Evolutionary conservation across 805 yeast genomes (phyloP).

Genomic region (Sugiyamaella boreocaroliniensis): DNA sequence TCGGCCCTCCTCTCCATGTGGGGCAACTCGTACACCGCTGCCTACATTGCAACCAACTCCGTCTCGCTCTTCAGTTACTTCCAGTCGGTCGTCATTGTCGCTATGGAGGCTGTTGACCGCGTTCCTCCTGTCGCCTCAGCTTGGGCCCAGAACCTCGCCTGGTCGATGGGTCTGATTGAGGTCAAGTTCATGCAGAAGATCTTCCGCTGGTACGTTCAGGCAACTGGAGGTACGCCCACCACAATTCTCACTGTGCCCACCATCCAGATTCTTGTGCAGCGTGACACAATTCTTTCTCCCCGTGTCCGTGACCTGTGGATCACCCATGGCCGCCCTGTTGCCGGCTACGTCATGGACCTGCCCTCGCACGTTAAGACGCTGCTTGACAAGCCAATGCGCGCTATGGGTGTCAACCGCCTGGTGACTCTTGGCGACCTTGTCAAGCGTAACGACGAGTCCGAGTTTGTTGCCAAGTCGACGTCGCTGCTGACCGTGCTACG

Average conservation of each 20-base stretch:
- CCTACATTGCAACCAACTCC: conserved; percentile 82
- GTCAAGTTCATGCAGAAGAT: conserved; percentile 76
- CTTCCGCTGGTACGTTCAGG: conserved; percentile 88
- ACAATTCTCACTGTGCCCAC: conserved; percentile 53
- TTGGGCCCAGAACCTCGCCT: conserved; percentile 86
- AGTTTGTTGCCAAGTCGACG: conserved; percentile 17
- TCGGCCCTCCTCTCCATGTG: conserved; percentile 79
- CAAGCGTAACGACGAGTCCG: conserved; percentile 6
- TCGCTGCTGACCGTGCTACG: conserved; percentile 56
- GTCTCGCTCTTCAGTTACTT: conserved; percentile 78
- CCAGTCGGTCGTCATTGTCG: conserved; percentile 77
- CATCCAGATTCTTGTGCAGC: conserved; percentile 65
- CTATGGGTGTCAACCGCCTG: neutral
- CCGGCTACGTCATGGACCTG: neutral
- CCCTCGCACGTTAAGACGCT: neutral
- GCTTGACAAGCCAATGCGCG: neutral
- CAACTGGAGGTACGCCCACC: conserved; percentile 85
- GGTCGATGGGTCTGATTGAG: conserved; percentile 91
- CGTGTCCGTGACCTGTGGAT: conserved; percentile 5
- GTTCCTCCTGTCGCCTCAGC: conserved; percentile 90
- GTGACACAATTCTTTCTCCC: neutral
- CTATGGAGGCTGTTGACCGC: conserved; percentile 77
- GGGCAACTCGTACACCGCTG: conserved; percentile 85
- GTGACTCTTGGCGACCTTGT: neutral
- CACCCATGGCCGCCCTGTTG: conserved; percentile 4